A percentile compares a stretch with the other conserved stretches of the same genome.
Conservation (phyloP, 2,329 filamentous ascomycete genomes). For the Epichloe elymi region DNA sequence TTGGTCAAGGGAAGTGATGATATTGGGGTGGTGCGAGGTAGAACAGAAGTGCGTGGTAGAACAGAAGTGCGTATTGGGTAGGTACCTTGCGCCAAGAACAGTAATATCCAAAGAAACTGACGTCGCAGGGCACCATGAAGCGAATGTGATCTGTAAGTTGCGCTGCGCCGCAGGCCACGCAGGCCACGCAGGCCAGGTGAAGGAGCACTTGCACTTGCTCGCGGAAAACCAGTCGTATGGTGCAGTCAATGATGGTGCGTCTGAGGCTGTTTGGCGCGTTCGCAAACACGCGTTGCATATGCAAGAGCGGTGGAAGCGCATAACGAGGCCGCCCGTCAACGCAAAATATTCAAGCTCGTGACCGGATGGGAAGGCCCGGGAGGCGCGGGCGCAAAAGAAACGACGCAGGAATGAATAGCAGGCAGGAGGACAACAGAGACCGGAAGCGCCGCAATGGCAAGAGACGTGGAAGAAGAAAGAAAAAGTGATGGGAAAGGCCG, state of each 20-base stretch:
- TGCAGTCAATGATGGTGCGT: neutral
- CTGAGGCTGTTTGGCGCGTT: neutral
- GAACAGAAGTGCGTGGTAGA: slow-evolving; percentile 7
- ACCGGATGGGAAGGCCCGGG: neutral
- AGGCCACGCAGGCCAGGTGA: neutral
- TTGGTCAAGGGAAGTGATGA: slow-evolving; percentile 7
- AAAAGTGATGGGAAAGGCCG: neutral
- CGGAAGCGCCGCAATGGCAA: neutral
- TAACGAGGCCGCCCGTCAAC: neutral
- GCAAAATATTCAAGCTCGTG: neutral
- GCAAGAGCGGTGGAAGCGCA: neutral
- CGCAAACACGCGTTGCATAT: neutral
- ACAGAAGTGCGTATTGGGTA: slow-evolving; percentile 12
- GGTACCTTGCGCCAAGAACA: slow-evolving; percentile 5
- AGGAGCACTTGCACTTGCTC: slow-evolving; percentile 6
- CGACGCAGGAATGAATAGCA: neutral
- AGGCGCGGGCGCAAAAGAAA: neutral
- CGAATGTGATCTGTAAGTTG: neutral
- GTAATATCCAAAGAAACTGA: neutral
- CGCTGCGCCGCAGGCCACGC: neutral
- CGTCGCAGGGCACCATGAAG: neutral
- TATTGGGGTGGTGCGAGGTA: slow-evolving; percentile 2
- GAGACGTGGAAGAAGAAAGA: neutral
- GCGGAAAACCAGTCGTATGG: neutral
- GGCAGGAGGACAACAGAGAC: neutral